phyloP scores from a whole-genome alignment of 192 early-diverging fungal genomes.

The Umbelopsis isabellina region DNA sequence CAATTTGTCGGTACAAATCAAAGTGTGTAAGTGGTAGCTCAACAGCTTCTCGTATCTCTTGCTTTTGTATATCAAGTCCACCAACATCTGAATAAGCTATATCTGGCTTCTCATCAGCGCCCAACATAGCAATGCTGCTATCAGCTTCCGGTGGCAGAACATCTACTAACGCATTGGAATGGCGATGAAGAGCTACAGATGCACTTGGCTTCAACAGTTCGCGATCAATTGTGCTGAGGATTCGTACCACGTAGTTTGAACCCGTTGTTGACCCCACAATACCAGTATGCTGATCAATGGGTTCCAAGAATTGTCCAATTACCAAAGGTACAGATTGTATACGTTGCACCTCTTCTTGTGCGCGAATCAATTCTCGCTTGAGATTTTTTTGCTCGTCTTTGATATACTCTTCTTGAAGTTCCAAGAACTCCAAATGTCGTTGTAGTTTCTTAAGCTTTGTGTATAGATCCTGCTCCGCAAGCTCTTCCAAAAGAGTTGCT shows the following conservation, averaged over 20 bases:
- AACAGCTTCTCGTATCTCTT: constrained; percentile 93
- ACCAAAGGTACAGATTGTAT: constrained; percentile 98
- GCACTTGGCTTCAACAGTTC: constrained; percentile 94
- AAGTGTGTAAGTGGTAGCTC: constrained; percentile 98
- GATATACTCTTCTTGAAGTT: constrained; percentile 99
- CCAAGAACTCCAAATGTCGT: constrained; percentile 92
- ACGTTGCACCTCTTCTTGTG: constrained; percentile 97
- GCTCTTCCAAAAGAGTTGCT: constrained; percentile 53
- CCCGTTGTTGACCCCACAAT: constrained; percentile 95
- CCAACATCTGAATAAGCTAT: constrained; percentile 83
- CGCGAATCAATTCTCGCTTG: constrained; percentile 90
- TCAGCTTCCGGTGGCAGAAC: constrained; percentile 96
- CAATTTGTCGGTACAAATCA: constrained; percentile 97
- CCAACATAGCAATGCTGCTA: constrained; percentile 87
- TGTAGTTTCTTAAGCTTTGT: constrained; percentile 93
- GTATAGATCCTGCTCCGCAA: constrained; percentile 87
- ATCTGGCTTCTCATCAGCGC: constrained; percentile 78
- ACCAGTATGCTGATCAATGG: constrained; percentile 95
- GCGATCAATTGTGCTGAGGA: constrained; percentile 95
- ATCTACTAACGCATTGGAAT: constrained; percentile 97
- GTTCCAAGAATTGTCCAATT: constrained; percentile 98
- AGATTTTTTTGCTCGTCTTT: constrained; percentile 98
- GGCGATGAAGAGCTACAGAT: constrained; percentile 94
- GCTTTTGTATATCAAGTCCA: constrained; percentile 91
- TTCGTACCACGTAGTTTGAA: constrained; percentile 89